Evolutionary conservation across 345 rosid genomes (phyloP).

Genomic region (Eucalyptus regnans): DNA sequence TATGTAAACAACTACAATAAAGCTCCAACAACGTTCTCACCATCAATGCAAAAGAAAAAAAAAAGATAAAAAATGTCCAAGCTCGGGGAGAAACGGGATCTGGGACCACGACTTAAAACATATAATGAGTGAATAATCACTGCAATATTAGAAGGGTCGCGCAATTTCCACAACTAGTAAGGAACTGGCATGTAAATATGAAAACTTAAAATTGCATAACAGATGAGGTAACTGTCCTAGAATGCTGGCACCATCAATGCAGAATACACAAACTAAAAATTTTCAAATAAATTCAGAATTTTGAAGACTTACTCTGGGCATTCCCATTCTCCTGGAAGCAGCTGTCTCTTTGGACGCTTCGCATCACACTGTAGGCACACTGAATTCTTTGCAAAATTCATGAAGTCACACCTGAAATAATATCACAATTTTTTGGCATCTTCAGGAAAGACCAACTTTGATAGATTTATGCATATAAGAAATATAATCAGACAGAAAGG

Average conservation of each 20-base stretch:
- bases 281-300: not conserved
- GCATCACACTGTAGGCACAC: slow-evolving; percentile 97
- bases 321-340: slow-evolving; percentile 99
- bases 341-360: slow-evolving; percentile 89
- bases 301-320: slow-evolving; percentile 80
- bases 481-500: not conserved
- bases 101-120: not conserved
- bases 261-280: not conserved
- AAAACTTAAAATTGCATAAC: not conserved
- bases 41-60: not conserved
- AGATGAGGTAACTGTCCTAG: not conserved
- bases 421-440: not conserved
- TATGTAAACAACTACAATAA: not conserved
- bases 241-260: not conserved
- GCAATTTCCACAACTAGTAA: not conserved
- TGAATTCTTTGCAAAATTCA: slow-evolving; percentile 94
- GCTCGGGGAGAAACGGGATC: not conserved
- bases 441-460: not conserved
- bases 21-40: not conserved
- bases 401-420: slow-evolving; percentile 77
- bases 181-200: not conserved
- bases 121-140: not conserved
- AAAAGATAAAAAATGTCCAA: not conserved
- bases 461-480: not conserved
- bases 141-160: not conserved